phyloP scores from a whole-genome alignment of 768 basidiomycete species.

The Collybia nuda region DNA sequence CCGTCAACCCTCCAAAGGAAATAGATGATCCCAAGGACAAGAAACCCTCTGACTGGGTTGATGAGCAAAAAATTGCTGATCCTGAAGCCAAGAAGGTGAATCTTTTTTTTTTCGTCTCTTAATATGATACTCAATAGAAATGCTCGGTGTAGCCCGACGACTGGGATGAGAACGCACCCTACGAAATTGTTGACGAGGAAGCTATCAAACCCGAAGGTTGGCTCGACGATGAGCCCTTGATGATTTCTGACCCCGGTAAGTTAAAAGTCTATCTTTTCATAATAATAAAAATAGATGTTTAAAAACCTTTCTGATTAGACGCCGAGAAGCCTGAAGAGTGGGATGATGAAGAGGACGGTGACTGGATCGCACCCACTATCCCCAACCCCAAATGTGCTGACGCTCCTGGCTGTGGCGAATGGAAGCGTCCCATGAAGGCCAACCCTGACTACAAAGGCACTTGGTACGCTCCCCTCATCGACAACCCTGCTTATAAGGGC shows the following conservation, averaged over 20 bases:
- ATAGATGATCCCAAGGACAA: constrained; percentile 90
- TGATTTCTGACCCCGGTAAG: constrained; percentile 84
- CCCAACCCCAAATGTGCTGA: constrained; percentile 89
- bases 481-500: constrained; percentile 98
- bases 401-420: constrained; percentile 93
- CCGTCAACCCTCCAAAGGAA: constrained; percentile 91
- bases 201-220: constrained; percentile 93
- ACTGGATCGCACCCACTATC: constrained; percentile 92
- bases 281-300: background rate
- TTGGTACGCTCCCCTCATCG: constrained; percentile 92
- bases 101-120: constrained; percentile 1
- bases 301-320: constrained; percentile 43
- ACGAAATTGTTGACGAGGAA: constrained; percentile 85
- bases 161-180: constrained; percentile 98
- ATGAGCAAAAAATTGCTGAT: constrained; percentile 82
- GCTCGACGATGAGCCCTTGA: constrained; percentile 84
- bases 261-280: background rate
- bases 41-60: constrained; percentile 95
- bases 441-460: constrained; percentile 98
- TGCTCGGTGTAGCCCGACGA: constrained; percentile 67
- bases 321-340: constrained; percentile 98
- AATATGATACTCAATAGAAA: background rate
- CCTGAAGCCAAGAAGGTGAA: constrained; percentile 78
- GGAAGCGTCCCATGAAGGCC: constrained; percentile 85
- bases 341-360: constrained; percentile 99